phyloP scores from a whole-genome alignment of 2,329 filamentous ascomycete genomes.

The Cytospora chrysosperma region DNA sequence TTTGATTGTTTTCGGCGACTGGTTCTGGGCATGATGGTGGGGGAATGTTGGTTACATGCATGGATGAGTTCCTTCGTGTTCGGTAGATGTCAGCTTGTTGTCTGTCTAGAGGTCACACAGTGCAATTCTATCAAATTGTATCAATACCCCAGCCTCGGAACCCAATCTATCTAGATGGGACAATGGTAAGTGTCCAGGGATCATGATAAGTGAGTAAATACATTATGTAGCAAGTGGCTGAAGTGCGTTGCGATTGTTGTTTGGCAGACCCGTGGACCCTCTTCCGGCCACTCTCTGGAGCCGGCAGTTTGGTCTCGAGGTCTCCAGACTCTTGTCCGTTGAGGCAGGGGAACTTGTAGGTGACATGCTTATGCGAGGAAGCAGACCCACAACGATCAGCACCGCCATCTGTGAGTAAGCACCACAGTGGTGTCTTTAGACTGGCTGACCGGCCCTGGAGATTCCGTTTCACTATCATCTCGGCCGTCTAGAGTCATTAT shows the following conservation, averaged over 20 bases:
- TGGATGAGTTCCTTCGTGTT: not conserved
- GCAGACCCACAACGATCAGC: too few relatives aligned
- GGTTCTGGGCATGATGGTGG: not conserved
- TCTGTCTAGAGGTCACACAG: not conserved
- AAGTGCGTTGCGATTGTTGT: too few relatives aligned
- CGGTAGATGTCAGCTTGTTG: not conserved
- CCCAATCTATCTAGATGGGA: not conserved
- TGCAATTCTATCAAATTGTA: not conserved
- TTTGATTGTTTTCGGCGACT: not conserved
- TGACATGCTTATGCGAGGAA: too few relatives aligned
- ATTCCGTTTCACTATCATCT: conserved; percentile 1
- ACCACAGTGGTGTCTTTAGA: not conserved
- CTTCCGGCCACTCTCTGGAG: too few relatives aligned
- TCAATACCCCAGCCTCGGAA: not conserved
- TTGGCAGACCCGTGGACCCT: too few relatives aligned
- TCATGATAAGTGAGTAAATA: too few relatives aligned
- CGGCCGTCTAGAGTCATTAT: conserved; percentile 11
- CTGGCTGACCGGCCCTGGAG: too few relatives aligned
- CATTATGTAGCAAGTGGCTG: too few relatives aligned
- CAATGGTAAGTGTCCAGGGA: not conserved
- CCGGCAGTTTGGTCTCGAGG: too few relatives aligned
- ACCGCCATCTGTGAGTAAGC: not conserved
- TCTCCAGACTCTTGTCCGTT: too few relatives aligned
- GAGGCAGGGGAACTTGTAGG: too few relatives aligned
- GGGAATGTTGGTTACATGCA: not conserved